A percentile compares a stretch with the other conserved stretches of the same genome.
Evolutionary conservation across 139 green algal genomes (phyloP).

Genomic region (Volvox reticuliferus): DNA sequence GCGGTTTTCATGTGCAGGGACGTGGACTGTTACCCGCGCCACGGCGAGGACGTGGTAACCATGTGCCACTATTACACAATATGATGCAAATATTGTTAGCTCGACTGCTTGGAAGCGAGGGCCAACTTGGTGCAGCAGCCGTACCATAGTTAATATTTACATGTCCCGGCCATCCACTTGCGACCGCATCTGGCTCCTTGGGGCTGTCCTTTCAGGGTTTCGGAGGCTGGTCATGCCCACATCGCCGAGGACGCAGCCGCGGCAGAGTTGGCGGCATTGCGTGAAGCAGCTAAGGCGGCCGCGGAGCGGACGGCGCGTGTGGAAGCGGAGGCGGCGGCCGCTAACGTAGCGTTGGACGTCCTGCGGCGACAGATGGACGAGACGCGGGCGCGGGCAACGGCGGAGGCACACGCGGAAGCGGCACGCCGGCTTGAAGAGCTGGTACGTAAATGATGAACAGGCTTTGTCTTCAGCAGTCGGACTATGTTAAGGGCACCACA

Average conservation of each 20-base stretch:
- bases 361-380: conserved; percentile 6
- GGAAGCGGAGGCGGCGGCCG: conserved; percentile 21
- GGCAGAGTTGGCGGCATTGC: conserved; percentile 40
- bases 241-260: neutral
- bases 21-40: no score
- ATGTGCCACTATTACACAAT: no score
- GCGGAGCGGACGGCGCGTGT: neutral
- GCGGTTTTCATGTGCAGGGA: no score
- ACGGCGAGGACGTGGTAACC: no score
- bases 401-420: conserved; percentile 1
- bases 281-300: conserved; percentile 10
- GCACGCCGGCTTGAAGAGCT: neutral
- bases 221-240: neutral
- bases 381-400: conserved; percentile 6
- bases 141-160: no score
- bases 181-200: neutral
- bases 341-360: neutral
- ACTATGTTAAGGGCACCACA: no score
- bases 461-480: no score
- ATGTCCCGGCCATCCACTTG: no score
- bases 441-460: neutral
- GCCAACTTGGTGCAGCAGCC: no score
- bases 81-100: no score
- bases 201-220: neutral
- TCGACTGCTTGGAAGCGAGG: no score